Conservation (phyloP, 2,329 filamentous ascomycete genomes). For the Trichoderma oligosporum region DNA sequence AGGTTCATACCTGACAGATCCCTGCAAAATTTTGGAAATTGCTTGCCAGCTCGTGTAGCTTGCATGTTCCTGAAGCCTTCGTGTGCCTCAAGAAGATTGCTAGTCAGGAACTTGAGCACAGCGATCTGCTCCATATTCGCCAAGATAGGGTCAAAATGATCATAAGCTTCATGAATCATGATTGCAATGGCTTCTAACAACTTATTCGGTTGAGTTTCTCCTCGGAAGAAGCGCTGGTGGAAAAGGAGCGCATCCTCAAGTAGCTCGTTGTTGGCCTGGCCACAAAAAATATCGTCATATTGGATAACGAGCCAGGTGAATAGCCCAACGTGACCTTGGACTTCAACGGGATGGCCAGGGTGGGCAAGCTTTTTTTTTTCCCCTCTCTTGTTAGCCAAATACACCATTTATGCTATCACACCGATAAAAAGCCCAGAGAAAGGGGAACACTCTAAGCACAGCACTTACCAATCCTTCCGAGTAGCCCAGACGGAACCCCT, state of each 20-base stretch:
- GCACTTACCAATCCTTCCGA: not conserved
- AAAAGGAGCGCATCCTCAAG: not conserved
- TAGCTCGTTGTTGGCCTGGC: conserved; percentile 3
- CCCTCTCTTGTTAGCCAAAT: not conserved
- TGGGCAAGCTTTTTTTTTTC: not conserved
- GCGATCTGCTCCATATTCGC: conserved; percentile 5
- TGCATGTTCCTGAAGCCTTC: conserved; percentile 10
- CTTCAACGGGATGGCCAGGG: not conserved
- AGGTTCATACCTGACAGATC: conserved; percentile 4
- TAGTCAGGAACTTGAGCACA: conserved; percentile 3
- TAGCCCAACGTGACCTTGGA: not conserved
- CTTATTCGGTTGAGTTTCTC: not conserved
- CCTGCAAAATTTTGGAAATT: conserved; percentile 14
- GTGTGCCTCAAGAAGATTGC: not conserved
- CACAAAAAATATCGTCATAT: conserved; percentile 9
- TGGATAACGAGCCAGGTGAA: conserved; percentile 3
- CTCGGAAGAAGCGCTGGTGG: conserved; percentile 13
- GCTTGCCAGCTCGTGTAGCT: conserved; percentile 5
- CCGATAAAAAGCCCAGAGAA: not conserved
- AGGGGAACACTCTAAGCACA: not conserved
- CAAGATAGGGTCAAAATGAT: conserved; percentile 4
- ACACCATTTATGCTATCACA: not conserved
- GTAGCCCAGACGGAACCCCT: not conserved
- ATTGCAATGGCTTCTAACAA: not conserved
- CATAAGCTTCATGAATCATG: not conserved